Base-by-base conservation (phyloP, 78 protist species). In the Diacronema lutheri region DNA sequence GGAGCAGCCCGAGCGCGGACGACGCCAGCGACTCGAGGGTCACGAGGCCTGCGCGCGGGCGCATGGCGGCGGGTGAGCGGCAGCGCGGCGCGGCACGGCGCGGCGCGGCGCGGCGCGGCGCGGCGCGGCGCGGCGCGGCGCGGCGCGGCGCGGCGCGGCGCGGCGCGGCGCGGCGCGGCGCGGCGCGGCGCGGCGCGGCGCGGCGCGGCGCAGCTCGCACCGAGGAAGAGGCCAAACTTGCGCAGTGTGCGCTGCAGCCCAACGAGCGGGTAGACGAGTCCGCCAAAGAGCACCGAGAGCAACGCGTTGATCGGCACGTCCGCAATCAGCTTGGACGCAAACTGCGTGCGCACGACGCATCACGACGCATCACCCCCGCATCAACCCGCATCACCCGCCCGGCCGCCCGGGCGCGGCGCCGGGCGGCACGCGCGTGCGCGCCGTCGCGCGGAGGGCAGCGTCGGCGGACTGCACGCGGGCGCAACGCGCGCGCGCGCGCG, bases 211-310 rank as follows among this genome's bases (percentile, higher is more conserved):
- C 50, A 7, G 50, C 50, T 7, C 37, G 65, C 21, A 14, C 10
- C 19, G 31, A 77, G 55, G n/a, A 77, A 77, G 31, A 9, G 1
- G 64, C 1, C 10, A 37, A 77, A 77, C 65, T 77, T 77, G 69
- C 62, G 35, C 65, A 0, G 1, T 26, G 1, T 1, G 16, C 33
- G n/a, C 14, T 73, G 31, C 35, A 77, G 29, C 6, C 83, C 83
- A 4, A 50, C 64, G 69, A 77, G 65, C 64, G 83, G 83, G 40
- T 77, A 77, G 61, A 77, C 12, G 29, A 11, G 9, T 10, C 12
- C 83, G 41, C 83, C 83, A 19, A 38, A 38, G n/a, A 77, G 57
- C 20, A 64, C 83, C 12, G 83, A 77, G 38, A 77, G 6, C n/a
- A 20, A 19, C 29, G 64, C 83, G 19, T 6, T 16, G 14, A 77